These are phyloP conservation scores for Xylariaceae sp. DNA, from an alignment of 2,329 filamentous ascomycete species.

Conservation along the genomic window DNA sequence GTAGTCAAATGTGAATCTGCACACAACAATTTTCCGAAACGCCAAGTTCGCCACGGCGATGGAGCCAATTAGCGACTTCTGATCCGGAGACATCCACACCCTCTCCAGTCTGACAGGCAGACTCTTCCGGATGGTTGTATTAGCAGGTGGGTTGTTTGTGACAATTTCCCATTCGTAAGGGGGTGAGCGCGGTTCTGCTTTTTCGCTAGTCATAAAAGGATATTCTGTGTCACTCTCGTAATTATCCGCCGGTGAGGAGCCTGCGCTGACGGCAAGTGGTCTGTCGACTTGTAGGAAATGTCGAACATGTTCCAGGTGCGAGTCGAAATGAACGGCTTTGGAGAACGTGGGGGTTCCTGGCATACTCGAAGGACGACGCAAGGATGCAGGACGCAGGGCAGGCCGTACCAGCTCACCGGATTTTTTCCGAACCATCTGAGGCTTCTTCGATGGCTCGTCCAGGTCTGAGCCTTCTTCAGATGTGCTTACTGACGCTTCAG, in stretches of 20 bases:
- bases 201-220: constrained; percentile 71
- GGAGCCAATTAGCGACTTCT: constrained; percentile 83
- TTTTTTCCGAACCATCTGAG: constrained; percentile 97
- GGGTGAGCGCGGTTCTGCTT: constrained; percentile 47
- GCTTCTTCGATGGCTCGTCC: constrained; percentile 68
- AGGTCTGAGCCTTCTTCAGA: constrained; percentile 69
- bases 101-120: constrained; percentile 81
- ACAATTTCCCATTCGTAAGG: constrained; percentile 87
- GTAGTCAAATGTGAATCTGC: constrained; percentile 94
- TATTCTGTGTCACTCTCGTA: constrained; percentile 91
- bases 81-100: constrained; percentile 85
- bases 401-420: constrained; percentile 95
- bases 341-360: constrained; percentile 94
- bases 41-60: constrained; percentile 86
- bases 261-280: constrained; percentile 93
- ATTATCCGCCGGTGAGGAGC: constrained; percentile 86
- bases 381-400: constrained; percentile 80
- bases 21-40: constrained; percentile 88
- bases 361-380: constrained; percentile 90
- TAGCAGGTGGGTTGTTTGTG: constrained; percentile 79
- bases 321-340: constrained; percentile 98
- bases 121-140: constrained; percentile 65
- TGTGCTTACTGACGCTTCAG: constrained; percentile 55
- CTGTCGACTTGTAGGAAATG: constrained; percentile 95
- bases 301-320: constrained; percentile 91